Conservation (phyloP, 371 early-diverging fungal genomes). For the Basidiobolus meristosporus region DNA sequence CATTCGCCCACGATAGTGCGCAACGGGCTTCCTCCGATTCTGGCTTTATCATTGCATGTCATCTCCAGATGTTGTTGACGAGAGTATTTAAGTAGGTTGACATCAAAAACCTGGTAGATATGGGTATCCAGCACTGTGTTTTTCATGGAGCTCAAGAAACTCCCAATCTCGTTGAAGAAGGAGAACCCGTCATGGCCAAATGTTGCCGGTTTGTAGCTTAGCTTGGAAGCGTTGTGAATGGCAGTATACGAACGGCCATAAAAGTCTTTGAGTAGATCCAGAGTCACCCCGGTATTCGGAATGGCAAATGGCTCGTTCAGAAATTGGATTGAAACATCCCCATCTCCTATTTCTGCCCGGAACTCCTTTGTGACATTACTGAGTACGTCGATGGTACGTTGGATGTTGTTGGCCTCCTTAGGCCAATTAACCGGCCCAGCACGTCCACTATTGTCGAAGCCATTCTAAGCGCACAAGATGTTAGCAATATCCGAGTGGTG, state of each 20-base stretch:
- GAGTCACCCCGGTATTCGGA: conserved; percentile 14
- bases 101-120: conserved; percentile 23
- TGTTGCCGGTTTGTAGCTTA: no score
- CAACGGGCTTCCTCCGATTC: conserved; percentile 5
- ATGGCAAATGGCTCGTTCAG: conserved; percentile 21
- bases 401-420: neutral
- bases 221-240: conserved; percentile 4
- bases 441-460: conserved; percentile 20
- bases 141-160: neutral
- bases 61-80: conserved; percentile 6
- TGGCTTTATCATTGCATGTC: conserved; percentile 7
- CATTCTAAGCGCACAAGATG: no score
- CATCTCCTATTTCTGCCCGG: conserved; percentile 3
- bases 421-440: neutral
- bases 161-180: neutral
- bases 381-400: conserved; percentile 4
- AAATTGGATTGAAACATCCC: conserved; percentile 8
- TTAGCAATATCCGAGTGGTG: no score
- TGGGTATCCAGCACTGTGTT: conserved; percentile 16
- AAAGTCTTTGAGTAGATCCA: conserved; percentile 3
- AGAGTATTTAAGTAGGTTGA: conserved; percentile 8
- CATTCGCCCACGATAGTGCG: conserved; percentile 57
- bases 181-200: conserved; percentile 7
- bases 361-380: conserved; percentile 5
- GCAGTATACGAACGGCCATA: conserved; percentile 1